Percentiles rank a stretch among this genome's conserved stretches.
Evolutionary conservation across 805 yeast genomes (phyloP).

Genomic region (Candida hispaniensis): DNA sequence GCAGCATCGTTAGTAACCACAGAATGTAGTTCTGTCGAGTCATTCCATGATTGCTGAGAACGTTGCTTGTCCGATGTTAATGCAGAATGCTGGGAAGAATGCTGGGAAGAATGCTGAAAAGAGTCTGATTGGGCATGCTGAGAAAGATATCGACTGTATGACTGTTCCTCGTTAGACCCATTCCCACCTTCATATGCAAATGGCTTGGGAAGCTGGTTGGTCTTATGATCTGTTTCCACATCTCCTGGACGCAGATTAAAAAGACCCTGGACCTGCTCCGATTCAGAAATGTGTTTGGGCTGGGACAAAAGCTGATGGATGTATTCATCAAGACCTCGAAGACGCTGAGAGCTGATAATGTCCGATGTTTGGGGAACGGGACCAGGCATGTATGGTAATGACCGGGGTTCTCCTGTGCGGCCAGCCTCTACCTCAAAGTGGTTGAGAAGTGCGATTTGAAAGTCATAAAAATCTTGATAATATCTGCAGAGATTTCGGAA

Average conservation of each 20-base stretch:
- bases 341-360: constrained; percentile 45
- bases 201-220: constrained; percentile 29
- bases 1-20: too few relatives aligned
- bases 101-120: neutral
- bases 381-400: constrained; percentile 90
- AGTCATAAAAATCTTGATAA: constrained; percentile 92
- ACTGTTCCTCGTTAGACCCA: constrained; percentile 6
- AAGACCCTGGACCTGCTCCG: constrained; percentile 54
- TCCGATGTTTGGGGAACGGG: constrained; percentile 89
- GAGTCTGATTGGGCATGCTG: neutral
- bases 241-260: constrained; percentile 63
- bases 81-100: constrained; percentile 10
- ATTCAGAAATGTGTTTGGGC: constrained; percentile 66
- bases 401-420: constrained; percentile 62
- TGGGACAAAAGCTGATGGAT: constrained; percentile 51
- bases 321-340: constrained; percentile 45
- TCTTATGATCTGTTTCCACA: constrained; percentile 34
- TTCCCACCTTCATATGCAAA: too few relatives aligned
- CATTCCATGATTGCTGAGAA: too few relatives aligned
- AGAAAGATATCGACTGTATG: constrained; percentile 1
- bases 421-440: constrained; percentile 91
- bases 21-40: too few relatives aligned
- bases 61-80: too few relatives aligned
- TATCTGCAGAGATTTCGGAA: constrained; percentile 67
- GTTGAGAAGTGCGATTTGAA: constrained; percentile 74